Evolutionary conservation across 2,329 filamentous ascomycete species (phyloP).

Genomic region (Chaetomium globosum): DNA sequence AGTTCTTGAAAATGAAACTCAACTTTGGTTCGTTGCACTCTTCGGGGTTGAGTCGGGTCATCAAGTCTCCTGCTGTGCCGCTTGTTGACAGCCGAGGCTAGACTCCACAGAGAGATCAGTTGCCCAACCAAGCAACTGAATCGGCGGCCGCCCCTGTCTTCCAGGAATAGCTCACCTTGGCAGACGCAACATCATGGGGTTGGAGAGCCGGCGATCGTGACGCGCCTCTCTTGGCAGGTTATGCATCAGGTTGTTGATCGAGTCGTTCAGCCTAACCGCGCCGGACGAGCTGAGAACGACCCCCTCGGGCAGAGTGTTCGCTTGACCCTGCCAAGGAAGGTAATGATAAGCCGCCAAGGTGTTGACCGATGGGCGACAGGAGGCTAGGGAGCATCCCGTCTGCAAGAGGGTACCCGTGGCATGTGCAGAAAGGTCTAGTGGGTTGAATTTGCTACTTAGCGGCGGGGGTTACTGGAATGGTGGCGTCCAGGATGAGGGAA

Average conservation of each 20-base stretch:
- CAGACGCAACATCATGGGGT: neutral
- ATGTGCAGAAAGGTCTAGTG: neutral
- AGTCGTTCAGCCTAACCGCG: neutral
- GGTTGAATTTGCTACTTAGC: neutral
- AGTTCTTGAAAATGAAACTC: neutral
- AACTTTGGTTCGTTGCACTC: neutral
- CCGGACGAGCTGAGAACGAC: neutral
- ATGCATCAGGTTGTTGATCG: neutral
- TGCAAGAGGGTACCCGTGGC: neutral
- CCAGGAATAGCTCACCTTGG: neutral
- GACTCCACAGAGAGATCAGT: neutral
- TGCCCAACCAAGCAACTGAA: neutral
- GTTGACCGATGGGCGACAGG: neutral
- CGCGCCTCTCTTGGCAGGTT: neutral
- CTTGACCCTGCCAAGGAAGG: neutral
- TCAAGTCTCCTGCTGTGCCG: neutral
- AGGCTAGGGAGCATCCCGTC: neutral
- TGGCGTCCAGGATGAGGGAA: neutral
- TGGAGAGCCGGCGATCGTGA: neutral
- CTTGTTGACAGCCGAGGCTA: neutral
- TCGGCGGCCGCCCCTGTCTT: neutral
- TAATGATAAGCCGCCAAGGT: conserved; percentile 1
- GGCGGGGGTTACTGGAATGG: neutral
- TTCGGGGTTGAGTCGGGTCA: neutral
- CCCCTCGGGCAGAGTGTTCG: neutral